Conservation (phyloP, 495 filamentous ascomycete species). For the Neurospora sp. region DNA sequence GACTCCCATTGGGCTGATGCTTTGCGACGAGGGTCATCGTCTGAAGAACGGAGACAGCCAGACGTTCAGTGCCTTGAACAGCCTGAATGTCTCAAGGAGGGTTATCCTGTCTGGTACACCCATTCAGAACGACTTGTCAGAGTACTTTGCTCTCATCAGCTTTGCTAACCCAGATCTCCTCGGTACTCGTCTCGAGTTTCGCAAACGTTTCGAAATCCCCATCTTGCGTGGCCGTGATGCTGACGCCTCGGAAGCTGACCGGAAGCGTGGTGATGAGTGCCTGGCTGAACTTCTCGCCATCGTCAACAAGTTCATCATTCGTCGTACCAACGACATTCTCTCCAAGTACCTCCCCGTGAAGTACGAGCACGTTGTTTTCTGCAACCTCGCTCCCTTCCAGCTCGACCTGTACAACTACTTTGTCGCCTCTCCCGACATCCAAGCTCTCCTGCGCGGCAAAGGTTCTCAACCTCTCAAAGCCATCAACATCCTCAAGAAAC, state of each 20-base stretch:
- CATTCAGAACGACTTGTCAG: conserved; percentile 94
- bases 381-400: conserved; percentile 89
- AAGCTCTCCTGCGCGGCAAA: conserved; percentile 83
- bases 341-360: conserved; percentile 98
- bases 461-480: conserved; percentile 94
- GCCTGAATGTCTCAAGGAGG: conserved; percentile 76
- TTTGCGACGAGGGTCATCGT: conserved; percentile 99
- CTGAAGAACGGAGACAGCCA: conserved; percentile 95
- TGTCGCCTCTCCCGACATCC: conserved; percentile 90
- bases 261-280: conserved; percentile 75
- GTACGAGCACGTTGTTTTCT: conserved; percentile 99
- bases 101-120: conserved; percentile 97
- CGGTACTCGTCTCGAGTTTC: conserved; percentile 82
- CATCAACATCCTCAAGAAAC: conserved; percentile 92
- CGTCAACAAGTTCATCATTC: conserved; percentile 99
- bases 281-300: conserved; percentile 67
- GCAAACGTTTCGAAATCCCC: conserved; percentile 87
- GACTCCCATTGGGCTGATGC: conserved; percentile 79
- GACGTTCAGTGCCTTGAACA: conserved; percentile 84
- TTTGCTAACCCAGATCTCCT: conserved; percentile 94
- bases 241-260: conserved; percentile 73
- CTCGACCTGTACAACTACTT: conserved; percentile 92
- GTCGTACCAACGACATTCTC: conserved; percentile 93
- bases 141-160: conserved; percentile 93
- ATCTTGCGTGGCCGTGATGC: conserved; percentile 91